A percentile compares a stretch with the other conserved stretches of the same genome.
Evolutionary conservation across 768 basidiomycete species (phyloP).

Genomic region (Leucogyrophana mollusca): DNA sequence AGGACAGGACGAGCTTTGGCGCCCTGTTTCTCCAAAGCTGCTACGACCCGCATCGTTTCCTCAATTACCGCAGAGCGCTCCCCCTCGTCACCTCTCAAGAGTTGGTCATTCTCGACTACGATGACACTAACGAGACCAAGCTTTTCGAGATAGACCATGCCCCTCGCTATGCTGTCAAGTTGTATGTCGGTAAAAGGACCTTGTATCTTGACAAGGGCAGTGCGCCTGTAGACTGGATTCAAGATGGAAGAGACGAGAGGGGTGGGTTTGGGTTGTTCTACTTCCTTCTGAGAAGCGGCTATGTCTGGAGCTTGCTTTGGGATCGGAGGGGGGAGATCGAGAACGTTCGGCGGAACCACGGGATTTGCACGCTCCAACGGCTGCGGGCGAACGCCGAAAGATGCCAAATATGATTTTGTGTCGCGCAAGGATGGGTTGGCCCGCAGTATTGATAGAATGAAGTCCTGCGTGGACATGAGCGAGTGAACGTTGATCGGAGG

Average conservation of each 20-base stretch:
- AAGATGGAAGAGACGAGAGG: conserved; percentile 72
- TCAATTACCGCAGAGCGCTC: conserved; percentile 67
- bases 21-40: conserved; percentile 79
- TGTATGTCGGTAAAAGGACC: conserved; percentile 93
- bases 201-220: conserved; percentile 95
- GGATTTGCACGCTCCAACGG: conserved; percentile 28
- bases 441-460: conserved; percentile 91
- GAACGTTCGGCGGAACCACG: conserved; percentile 17
- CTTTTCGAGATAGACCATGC: conserved; percentile 94
- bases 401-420: conserved; percentile 84
- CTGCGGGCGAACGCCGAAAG: conserved; percentile 74
- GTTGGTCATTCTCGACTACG: conserved; percentile 86
- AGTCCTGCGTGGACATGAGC: conserved; percentile 61
- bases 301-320: conserved; percentile 9
- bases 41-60: conserved; percentile 84
- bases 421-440: conserved; percentile 92
- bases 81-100: conserved; percentile 63
- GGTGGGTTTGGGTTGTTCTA: conserved; percentile 41
- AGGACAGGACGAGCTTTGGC: conserved; percentile 86
- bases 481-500: neutral
- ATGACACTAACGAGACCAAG: conserved; percentile 95
- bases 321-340: conserved; percentile 23
- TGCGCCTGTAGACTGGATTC: conserved; percentile 80
- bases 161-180: conserved; percentile 89
- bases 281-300: conserved; percentile 25